Evolutionary conservation across 2,329 filamentous ascomycete species (phyloP).

Genomic region (Magnaporthales sp.): DNA sequence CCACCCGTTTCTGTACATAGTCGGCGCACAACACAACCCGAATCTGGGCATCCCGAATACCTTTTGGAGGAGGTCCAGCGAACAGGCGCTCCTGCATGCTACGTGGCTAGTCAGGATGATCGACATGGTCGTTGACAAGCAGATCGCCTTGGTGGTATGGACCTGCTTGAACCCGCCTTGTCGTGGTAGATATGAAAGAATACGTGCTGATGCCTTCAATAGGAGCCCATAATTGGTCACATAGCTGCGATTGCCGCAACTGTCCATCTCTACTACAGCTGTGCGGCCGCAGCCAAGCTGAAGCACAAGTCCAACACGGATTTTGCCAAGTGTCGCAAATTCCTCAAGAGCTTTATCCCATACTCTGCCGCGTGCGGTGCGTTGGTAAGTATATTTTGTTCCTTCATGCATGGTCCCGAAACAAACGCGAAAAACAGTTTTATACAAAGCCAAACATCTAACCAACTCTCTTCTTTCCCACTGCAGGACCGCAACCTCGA

Average conservation of each 20-base stretch:
- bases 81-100: slow-evolving; percentile 39
- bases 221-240: slow-evolving; percentile 42
- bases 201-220: not conserved
- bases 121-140: slow-evolving; percentile 43
- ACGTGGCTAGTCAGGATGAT: slow-evolving; percentile 47
- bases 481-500: slow-evolving; percentile 37
- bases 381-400: slow-evolving; percentile 28
- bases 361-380: slow-evolving; percentile 35
- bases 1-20: slow-evolving; percentile 44
- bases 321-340: slow-evolving; percentile 39
- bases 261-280: slow-evolving; percentile 44
- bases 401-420: not conserved
- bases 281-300: slow-evolving; percentile 35
- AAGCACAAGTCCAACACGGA: slow-evolving; percentile 30
- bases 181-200: not conserved
- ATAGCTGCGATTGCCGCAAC: slow-evolving; percentile 42
- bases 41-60: slow-evolving; percentile 44
- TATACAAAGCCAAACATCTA: too few relatives aligned
- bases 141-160: slow-evolving; percentile 28
- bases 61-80: slow-evolving; percentile 43
- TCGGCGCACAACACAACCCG: slow-evolving; percentile 40
- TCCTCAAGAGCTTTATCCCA: slow-evolving; percentile 37
- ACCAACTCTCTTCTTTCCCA: not conserved
- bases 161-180: too few relatives aligned
- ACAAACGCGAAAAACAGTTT: not conserved